A percentile compares a stretch with the other conserved stretches of the same genome.
These are phyloP conservation scores for Pochonia chlamydosporia DNA, from an alignment of 2,329 filamentous ascomycete species.

Conservation along the genomic window DNA sequence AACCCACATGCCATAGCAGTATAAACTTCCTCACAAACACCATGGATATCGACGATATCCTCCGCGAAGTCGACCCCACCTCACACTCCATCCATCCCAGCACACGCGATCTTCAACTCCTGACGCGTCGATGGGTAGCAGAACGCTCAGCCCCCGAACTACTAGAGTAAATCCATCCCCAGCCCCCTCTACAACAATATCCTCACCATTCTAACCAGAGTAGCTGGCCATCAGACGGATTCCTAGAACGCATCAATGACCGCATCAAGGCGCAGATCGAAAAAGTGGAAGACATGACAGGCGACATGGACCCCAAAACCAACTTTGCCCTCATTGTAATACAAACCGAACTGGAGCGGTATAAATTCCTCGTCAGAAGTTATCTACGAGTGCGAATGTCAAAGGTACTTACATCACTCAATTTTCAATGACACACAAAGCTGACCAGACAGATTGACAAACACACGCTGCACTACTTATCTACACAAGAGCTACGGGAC, in stretches of 20 bases:
- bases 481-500: constrained; percentile 43
- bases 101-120: constrained; percentile 73
- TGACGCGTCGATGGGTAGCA: constrained; percentile 90
- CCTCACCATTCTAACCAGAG: background rate
- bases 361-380: constrained; percentile 83
- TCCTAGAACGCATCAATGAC: constrained; percentile 78
- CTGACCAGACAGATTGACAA: constrained; percentile 59
- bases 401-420: constrained; percentile 62
- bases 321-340: constrained; percentile 93
- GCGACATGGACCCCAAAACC: constrained; percentile 79
- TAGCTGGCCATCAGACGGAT: constrained; percentile 60
- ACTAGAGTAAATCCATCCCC: constrained; percentile 54
- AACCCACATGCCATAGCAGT: background rate
- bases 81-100: constrained; percentile 49
- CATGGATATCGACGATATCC: constrained; percentile 79
- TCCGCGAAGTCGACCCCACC: constrained; percentile 63
- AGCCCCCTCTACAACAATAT: no score
- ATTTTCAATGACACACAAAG: background rate
- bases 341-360: constrained; percentile 92
- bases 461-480: constrained; percentile 69
- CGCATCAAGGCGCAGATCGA: constrained; percentile 65
- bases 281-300: constrained; percentile 69
- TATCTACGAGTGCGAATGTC: constrained; percentile 79
- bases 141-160: constrained; percentile 87
- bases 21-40: background rate